These are phyloP conservation scores for Zygotorulaspora sp. DNA, from an alignment of 805 yeast species.

Conservation along the genomic window DNA sequence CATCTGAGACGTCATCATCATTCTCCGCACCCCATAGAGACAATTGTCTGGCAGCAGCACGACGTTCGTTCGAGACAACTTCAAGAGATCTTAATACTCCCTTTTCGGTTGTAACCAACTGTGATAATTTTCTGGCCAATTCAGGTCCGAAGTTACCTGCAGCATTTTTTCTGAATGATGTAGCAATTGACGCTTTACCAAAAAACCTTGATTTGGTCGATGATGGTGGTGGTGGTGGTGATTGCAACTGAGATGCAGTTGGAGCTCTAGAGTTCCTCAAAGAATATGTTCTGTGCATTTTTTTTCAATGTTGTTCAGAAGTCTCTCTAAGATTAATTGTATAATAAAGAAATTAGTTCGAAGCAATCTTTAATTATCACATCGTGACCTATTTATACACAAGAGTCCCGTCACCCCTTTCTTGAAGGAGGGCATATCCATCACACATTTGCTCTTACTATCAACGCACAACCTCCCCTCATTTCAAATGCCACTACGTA, in stretches of 20 bases:
- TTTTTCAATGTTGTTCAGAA: too few relatives aligned
- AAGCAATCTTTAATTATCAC: neutral
- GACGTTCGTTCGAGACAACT: slow-evolving; percentile 87
- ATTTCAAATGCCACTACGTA: too few relatives aligned
- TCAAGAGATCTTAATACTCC: slow-evolving; percentile 91
- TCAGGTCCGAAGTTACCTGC: slow-evolving; percentile 96
- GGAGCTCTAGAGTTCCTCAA: slow-evolving; percentile 76
- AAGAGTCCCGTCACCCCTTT: neutral
- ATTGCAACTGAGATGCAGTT: slow-evolving; percentile 72
- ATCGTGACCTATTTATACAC: slow-evolving; percentile 1
- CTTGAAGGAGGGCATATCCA: neutral
- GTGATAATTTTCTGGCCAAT: slow-evolving; percentile 84
- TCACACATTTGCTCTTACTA: neutral
- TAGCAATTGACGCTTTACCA: slow-evolving; percentile 67
- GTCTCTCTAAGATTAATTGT: too few relatives aligned
- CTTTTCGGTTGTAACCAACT: slow-evolving; percentile 93
- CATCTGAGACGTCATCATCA: slow-evolving; percentile 95
- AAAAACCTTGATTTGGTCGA: slow-evolving; percentile 69
- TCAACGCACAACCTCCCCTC: neutral
- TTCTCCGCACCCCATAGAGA: slow-evolving; percentile 97
- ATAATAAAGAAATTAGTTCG: too few relatives aligned
- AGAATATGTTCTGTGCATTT: slow-evolving; percentile 82
- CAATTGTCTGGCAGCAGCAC: slow-evolving; percentile 94
- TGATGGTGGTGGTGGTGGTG: slow-evolving; percentile 79
- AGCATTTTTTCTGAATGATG: slow-evolving; percentile 69